Evolutionary conservation across 2,329 filamentous ascomycete species (phyloP), one percentile per base, ranked within the genome.

Genomic region (Nemania abortiva): DNA sequence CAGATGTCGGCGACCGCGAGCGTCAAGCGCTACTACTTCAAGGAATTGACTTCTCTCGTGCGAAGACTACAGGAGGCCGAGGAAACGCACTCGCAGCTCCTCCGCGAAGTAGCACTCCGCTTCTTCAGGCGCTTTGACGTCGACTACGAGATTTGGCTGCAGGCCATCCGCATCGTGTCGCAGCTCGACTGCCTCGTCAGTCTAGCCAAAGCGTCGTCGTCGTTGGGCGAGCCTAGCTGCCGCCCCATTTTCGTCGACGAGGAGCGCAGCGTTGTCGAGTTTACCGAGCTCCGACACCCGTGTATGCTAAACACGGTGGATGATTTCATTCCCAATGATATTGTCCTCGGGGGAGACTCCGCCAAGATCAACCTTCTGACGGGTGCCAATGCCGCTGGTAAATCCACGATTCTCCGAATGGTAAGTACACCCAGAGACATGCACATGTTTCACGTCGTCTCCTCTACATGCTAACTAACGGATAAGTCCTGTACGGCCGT

Each of bases 261-360:
- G 58, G 91, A 96, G 72, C 89, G 95, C 55, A 97, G 93, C 76
- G 88, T 96, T 7, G 84, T 99, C n/a, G 92, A 98, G 68, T 97
- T 99, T 76, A 87, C 92, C 63, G 95, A 98, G 77, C 88, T 99
- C 64, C 91, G 96, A 39, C 96, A 99, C 78, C 96, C 96, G 2
- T 99, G 96, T 82, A 97, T 99, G 88, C 86, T 95, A 70, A 93
- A 92, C 70, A 92, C 91, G 2, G 93, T 97, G 1, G 91, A 91
- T 62, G 95, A 98, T 80, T 99, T 99, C 77, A 99, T 99, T 70
- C 96, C 96, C 3, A 99, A 99, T 76, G 92, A 98, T 77, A 89
- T 99, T 72, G 89, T 89, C 68, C 89, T 99, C 2, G 96, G 96
- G 68, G 96, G 96, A 6, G 85, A 90, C 10, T 85, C 87, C 7